Base-by-base conservation (phyloP, 495 filamentous ascomycete species). In the Hypomontagnella monticulosa region DNA sequence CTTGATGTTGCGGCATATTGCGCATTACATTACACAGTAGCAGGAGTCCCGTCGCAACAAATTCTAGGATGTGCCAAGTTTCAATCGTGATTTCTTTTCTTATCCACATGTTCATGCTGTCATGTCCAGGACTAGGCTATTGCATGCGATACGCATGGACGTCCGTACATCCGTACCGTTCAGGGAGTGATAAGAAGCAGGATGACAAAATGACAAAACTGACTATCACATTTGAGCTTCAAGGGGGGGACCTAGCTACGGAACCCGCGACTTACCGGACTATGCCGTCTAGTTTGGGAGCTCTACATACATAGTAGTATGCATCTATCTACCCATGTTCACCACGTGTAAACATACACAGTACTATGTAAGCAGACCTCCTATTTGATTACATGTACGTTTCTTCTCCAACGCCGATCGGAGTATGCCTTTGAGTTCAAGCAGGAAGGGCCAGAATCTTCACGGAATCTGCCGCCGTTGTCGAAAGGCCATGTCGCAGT, bases 251-350 rank as follows among this genome's bases (percentile, higher is more conserved):
- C 43, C 52, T 57, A n/a, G 61, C 37, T 37, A 32, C 34, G 30
- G 14, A 50, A 50, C 46, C 36, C 37, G 30, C 32, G 46, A 43
- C 27, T 44, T 58, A 27, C 61, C 61, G 42, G 54, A 52, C 15
- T 27, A 3, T 12, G 36, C 9, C 36, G n/a, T 38, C 3, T 38
- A 9, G n/a, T 38, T 9, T 38, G 20, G 27, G 15, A 27, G n/a
- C n/a, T n/a, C n/a, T n/a, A n/a, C n/a, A n/a, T n/a, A n/a, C n/a
- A n/a, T n/a, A n/a, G n/a, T n/a, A n/a, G n/a, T n/a, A n/a, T n/a
- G n/a, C n/a, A 27, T 4, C 16, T 51, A 14, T 20, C 18, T 1
- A 51, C 10, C 48, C 48, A 51, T 51, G 48, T 34, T 16, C 32
- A 32, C 32, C 1, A 37, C 32, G 16, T 30, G 48, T 16, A 37